These are phyloP conservation scores for Ochromonas danica DNA, from an alignment of 108 stramenopile species.

Conservation along the genomic window DNA sequence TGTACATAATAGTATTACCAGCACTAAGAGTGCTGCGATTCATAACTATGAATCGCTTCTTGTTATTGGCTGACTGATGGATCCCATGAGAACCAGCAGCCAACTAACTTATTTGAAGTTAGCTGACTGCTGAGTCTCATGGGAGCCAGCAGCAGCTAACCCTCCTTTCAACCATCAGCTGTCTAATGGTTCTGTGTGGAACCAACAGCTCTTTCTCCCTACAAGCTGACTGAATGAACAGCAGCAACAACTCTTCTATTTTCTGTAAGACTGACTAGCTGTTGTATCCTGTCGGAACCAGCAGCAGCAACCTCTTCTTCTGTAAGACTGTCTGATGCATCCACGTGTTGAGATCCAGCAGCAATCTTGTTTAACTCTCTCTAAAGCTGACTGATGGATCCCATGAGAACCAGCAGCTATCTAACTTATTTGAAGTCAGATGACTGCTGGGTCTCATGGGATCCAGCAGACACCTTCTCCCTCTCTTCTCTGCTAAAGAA, in stretches of 20 bases:
- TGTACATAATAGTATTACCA: slow-evolving; percentile 17
- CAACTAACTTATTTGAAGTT: no score
- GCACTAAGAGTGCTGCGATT: slow-evolving; percentile 14
- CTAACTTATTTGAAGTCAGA: no score
- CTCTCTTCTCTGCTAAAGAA: no score
- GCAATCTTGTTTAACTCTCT: no score
- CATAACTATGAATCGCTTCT: slow-evolving; percentile 16
- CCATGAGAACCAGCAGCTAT: no score
- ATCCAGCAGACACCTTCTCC: no score
- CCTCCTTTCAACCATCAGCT: slow-evolving; percentile 14
- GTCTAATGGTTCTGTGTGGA: slow-evolving; percentile 15
- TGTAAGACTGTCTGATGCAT: slow-evolving; percentile 15
- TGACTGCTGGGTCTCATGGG: no score
- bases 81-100: no score
- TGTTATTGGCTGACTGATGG: no score
- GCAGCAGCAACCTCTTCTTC: slow-evolving; percentile 13
- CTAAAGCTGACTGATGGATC: no score
- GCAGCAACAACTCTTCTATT: slow-evolving; percentile 15
- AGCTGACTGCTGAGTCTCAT: slow-evolving; percentile 14
- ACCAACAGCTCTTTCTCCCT: slow-evolving; percentile 14
- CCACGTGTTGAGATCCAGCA: slow-evolving; percentile 13
- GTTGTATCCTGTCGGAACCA: slow-evolving; percentile 14
- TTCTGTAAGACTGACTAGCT: slow-evolving; percentile 15
- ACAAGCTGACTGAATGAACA: slow-evolving; percentile 15
- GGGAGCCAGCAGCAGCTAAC: slow-evolving; percentile 12